Base-by-base conservation (phyloP, 495 filamentous ascomycete species). In the Penicillium antarcticum region DNA sequence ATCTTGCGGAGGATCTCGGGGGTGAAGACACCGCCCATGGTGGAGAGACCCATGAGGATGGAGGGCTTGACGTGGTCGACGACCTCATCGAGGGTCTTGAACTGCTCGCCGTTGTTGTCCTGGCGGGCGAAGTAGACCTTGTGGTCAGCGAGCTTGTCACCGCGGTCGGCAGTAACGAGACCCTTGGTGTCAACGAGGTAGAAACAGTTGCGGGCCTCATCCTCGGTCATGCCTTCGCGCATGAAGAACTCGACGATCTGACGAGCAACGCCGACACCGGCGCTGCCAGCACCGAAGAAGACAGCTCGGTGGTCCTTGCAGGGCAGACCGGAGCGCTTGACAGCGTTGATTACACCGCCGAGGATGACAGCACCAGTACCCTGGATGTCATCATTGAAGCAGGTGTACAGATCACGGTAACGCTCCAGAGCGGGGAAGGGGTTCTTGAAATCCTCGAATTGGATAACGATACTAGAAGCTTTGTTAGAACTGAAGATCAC, bases 381-480 rank as follows among this genome's bases (percentile, higher is more conserved):
- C 78, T 97, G 94, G 64, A 98, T 92, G 62, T 98, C 94, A 63
- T 98, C 94, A 63, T 98, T 98, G 82, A 98, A 98, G 76, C 88
- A 92, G 66, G 91, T 95, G 74, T 95, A 91, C 44, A 77, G 81
- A 58, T 88, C 80, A 40, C 86, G 86, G 68, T 97, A 97, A 38
- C 91, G 81, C 67, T 95, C 86, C 35, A 98, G 79, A 42, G 92
- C 89, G 48, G 89, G 88, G 82, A 98, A 98, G 12, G 94, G 94
- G 57, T 92, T 96, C 80, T 98, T 96, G 74, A 96, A 97, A 56
- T 98, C 94, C 72, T 98, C 94, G 57, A 96, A 98, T 69, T 98
- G 94, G 53, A 98, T 88, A 46, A 98, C 85, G 76, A 98, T 95
- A 51, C 89, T 84, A 63, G 7, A 53, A 54, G 31, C 45, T 45